These are phyloP conservation scores for Teunomyces aglyptinius DNA, from an alignment of 805 yeast species.

Conservation along the genomic window DNA sequence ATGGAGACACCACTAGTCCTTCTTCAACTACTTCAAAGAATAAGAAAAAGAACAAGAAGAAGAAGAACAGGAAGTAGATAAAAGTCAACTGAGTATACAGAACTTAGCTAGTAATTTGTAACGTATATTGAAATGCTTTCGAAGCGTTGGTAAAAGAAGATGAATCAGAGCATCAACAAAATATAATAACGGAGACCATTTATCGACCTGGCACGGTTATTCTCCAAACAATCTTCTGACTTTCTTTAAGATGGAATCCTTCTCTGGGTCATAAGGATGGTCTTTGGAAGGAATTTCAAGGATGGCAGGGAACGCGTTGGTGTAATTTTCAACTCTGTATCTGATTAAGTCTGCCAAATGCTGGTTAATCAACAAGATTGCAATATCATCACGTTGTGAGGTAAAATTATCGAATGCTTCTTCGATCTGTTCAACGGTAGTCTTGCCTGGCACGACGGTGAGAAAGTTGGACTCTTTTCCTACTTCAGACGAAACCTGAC, in stretches of 20 bases:
- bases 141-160: background rate
- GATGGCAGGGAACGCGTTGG: constrained; percentile 93
- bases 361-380: constrained; percentile 89
- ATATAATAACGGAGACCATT: background rate
- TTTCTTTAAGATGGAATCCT: constrained; percentile 91
- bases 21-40: background rate
- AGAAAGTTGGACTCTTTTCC: constrained; percentile 79
- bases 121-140: constrained; percentile 4
- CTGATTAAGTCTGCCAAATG: constrained; percentile 91
- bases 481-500: constrained; percentile 67
- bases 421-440: constrained; percentile 72
- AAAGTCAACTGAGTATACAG: background rate
- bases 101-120: background rate
- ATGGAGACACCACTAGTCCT: background rate
- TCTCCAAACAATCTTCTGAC: constrained; percentile 96
- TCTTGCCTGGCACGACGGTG: constrained; percentile 71
- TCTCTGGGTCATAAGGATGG: constrained; percentile 98
- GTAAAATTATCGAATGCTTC: constrained; percentile 76
- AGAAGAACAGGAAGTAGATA: constrained; percentile 4
- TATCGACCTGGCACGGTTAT: constrained; percentile 27
- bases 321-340: constrained; percentile 73
- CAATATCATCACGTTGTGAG: constrained; percentile 76
- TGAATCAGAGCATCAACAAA: background rate
- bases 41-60: constrained; percentile 8
- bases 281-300: constrained; percentile 97